Evolutionary conservation across 2,329 filamentous ascomycete genomes (phyloP), one percentile per base, ranked within the genome.

Genomic region (Stenocarpella maydis): DNA sequence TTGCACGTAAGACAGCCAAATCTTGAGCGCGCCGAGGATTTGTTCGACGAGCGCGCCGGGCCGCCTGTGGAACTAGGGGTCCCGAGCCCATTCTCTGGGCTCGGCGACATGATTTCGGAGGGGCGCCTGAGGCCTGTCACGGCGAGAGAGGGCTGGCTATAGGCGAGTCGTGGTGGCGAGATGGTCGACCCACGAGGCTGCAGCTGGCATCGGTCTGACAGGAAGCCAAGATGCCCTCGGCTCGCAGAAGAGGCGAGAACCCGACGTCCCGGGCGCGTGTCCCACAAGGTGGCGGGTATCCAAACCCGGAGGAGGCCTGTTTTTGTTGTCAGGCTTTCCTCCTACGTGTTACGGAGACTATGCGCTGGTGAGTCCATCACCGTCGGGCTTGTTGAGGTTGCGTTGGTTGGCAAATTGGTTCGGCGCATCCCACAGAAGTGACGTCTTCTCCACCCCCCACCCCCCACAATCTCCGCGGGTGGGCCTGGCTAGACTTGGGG

Each of bases 1-100:
- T 81, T 81, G 76, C 83, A 85, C 34, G 82, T 85, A 75, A 85
- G 78, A 77, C 83, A 85, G 69, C 82, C 82, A 19, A 81, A 80
- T 72, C 80, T 77, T 41, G 77, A 79, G 60, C 78, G 74, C 24
- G 70, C 72, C 26, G 64, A 67, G 43, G 58, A 65, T 15, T 52
- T 61, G 66, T 47, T 68, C 21, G 55, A 55, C 37, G 54, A 52
- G 39, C 58, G 66, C 17, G 55, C 67, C 19, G 58, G 58, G 14
- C 65, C 65, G 21, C 58, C 41, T 15, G 41, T 43, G 14, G 58
- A 61, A 19, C 31, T 45, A 34, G 58, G 58, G 34, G 58, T 61
- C 24, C 58, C 41, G 58, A 47, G 28, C 19, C 37, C 43, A 8
- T 49, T 49, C n/a, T 63, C 58, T 37, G 58, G 58, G 19, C 58